A percentile compares a stretch with the other conserved stretches of the same genome.
These are phyloP conservation scores for Wickerhamiella azymoides DNA, from an alignment of 805 yeast genomes.

Conservation along the genomic window DNA sequence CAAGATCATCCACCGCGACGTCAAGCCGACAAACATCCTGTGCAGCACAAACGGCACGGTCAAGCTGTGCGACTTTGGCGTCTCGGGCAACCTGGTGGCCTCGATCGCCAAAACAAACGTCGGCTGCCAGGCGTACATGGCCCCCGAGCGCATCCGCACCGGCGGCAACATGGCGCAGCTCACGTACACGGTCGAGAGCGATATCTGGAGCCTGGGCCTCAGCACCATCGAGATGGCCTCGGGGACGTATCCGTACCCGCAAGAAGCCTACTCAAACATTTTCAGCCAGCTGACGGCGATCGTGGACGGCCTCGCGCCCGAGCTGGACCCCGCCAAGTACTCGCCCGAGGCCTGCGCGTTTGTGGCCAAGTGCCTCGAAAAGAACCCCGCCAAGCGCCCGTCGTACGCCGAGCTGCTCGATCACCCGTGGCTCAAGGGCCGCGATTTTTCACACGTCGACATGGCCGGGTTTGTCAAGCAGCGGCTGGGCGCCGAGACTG, in stretches of 20 bases:
- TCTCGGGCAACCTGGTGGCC: conserved; percentile 86
- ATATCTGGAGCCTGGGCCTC: conserved; percentile 88
- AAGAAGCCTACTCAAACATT: conserved; percentile 80
- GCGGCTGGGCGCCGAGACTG: conserved; percentile 10
- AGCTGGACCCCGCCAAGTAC: conserved; percentile 46
- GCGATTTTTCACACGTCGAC: conserved; percentile 24
- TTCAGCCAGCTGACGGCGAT: conserved; percentile 90
- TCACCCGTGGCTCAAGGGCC: conserved; percentile 69
- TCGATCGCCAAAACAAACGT: conserved; percentile 89
- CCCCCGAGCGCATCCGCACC: conserved; percentile 73
- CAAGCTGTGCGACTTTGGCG: conserved; percentile 92
- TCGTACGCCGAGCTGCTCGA: conserved; percentile 57
- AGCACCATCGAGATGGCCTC: conserved; percentile 76
- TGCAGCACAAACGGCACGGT: conserved; percentile 75
- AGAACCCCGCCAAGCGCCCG: conserved; percentile 71
- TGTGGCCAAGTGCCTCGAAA: conserved; percentile 54
- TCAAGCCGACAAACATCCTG: conserved; percentile 87
- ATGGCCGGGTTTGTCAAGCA: conserved; percentile 27
- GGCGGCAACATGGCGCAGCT: conserved; percentile 31
- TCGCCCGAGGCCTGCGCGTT: conserved; percentile 71
- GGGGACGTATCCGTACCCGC: conserved; percentile 92
- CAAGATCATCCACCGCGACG: conserved; percentile 90
- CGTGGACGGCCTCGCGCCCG: conserved; percentile 92
- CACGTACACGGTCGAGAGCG: conserved; percentile 85
- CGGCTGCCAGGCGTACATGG: conserved; percentile 98